Base-by-base conservation (phyloP, 2,329 filamentous ascomycete genomes). In the Trichothecium sympodiale region DNA sequence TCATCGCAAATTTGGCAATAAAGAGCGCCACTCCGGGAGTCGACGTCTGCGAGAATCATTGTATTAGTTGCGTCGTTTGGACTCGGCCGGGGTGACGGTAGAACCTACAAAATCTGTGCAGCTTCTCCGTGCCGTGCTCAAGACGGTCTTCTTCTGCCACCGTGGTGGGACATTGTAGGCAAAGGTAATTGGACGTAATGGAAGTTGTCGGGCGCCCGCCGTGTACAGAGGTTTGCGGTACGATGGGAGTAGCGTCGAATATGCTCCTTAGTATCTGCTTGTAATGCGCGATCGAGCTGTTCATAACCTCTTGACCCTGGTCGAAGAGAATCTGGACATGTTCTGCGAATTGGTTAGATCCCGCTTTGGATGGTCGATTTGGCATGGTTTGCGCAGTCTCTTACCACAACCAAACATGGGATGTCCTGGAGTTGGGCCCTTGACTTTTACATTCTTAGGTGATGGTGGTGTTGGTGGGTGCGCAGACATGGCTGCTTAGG, bases 1-100 rank as follows among this genome's bases (percentile, higher is more conserved):
- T 91, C 84, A 51, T 83, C 74, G 52, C 84, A 91, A 52, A 85
- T 78, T 44, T 86, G 80, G 55, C 84, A 91, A 57, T 81, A 89
- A 6, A 91, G 62, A 34, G 76, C 71, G 28, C 83, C 84, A 45
- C 72, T 80, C 39, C 77, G 69, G 17, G 83, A 89, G 50, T 91
- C 84, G 28, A 88, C 80, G 51, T 82, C 83, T 87, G 46, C 15
- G 29, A 35, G 34, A 47, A 17, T 4, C n/a, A 28, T 28, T 15
- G 20, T 33, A 5, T 23, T 15, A 27, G 10, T 10, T 17, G 10
- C 17, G 13, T 17, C n/a, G n/a, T 17, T 15, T 20, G 7, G 5
- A 26, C 8, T 15, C 12, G 6, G 4, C 23, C 9, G n/a, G 3
- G 4, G 15, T 12, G 9, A 9, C n/a, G 14, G 12, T n/a, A 23